Evolutionary conservation across 1,284 basidiomycete genomes (phyloP), one percentile per base, ranked within the genome.

Genomic region (Malassezia restricta): DNA sequence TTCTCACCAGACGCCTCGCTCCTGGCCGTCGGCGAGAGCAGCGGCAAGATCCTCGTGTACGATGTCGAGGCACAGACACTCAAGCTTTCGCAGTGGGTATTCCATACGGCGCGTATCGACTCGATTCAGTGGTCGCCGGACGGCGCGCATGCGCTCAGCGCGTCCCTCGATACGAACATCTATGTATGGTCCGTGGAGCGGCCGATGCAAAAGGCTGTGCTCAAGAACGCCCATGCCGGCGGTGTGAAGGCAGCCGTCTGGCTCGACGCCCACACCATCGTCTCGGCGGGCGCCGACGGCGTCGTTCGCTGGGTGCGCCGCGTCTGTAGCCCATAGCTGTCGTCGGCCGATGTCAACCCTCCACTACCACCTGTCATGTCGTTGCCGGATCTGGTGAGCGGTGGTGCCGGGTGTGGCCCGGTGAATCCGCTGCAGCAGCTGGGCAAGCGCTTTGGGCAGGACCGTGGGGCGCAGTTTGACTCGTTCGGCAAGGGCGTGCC

Each of bases 131-230:
- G 85, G 81, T 84, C 84, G 3, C 71, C 80, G 1, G 82, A 86
- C 64, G 82, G 82, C 3, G 78, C 78, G 63, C 80, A 89, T 63
- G 81, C 86, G 55, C 88, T 83, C 3, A 89, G 87, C 7, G 88
- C 84, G 12, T 87, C 87, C 8, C 79, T 92, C 29, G 92, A 98
- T 72, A 92, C 90, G 28, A 82, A 88, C 65, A 82, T 94, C 7
- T 94, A 89, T 71, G 76, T 96, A 37, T 96, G 88, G 83, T 83
- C 83, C 62, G 81, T 87, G 35, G 78, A 79, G 52, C 83, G 84
- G 63, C 83, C 85, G 9, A 76, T 82, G 74, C 83, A 82, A 75
- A 87, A 86, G 63, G 82, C 90, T 39, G 79, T 83, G 11, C 82
- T 94, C 74, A 86, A 85, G 63, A 71, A 69, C 39, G 63, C 66